A percentile compares a stretch with the other conserved stretches of the same genome.
Conservation (phyloP, 2,329 filamentous ascomycete genomes). For the Paramyrothecium roridum region DNA sequence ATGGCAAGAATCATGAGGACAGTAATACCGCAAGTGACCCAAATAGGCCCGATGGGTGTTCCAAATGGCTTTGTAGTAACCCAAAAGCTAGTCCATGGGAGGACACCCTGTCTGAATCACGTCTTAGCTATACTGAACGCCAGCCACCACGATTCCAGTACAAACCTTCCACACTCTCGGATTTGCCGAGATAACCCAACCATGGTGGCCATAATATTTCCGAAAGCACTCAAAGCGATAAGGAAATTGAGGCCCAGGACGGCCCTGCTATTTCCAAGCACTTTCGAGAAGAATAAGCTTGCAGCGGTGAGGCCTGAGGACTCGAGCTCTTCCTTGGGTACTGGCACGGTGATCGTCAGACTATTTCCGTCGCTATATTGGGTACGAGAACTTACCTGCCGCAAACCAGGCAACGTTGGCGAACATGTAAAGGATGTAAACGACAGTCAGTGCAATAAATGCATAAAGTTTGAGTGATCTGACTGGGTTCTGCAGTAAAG, state of each 20-base stretch:
- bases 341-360: no score
- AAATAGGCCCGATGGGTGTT: slow-evolving; percentile 57
- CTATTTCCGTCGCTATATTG: no score
- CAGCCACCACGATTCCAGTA: no score
- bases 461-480: slow-evolving; percentile 49
- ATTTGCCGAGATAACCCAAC: slow-evolving; percentile 54
- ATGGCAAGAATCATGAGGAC: slow-evolving; percentile 58
- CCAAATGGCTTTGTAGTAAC: slow-evolving; percentile 61
- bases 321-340: slow-evolving; percentile 48
- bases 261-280: slow-evolving; percentile 47
- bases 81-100: slow-evolving; percentile 59
- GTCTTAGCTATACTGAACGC: no score
- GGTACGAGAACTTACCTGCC: no score
- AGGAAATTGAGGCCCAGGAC: slow-evolving; percentile 55
- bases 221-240: slow-evolving; percentile 54
- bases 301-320: slow-evolving; percentile 52
- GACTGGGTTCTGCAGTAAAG: slow-evolving; percentile 57
- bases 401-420: slow-evolving; percentile 61
- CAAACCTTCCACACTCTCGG: no score
- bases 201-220: slow-evolving; percentile 54
- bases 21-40: slow-evolving; percentile 55
- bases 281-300: slow-evolving; percentile 55
- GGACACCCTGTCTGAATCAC: slow-evolving; percentile 57
- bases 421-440: slow-evolving; percentile 53
- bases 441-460: slow-evolving; percentile 44